Evolutionary conservation across 2,329 filamentous ascomycete genomes (phyloP).

Genomic region (Echinosphaeria canescens): DNA sequence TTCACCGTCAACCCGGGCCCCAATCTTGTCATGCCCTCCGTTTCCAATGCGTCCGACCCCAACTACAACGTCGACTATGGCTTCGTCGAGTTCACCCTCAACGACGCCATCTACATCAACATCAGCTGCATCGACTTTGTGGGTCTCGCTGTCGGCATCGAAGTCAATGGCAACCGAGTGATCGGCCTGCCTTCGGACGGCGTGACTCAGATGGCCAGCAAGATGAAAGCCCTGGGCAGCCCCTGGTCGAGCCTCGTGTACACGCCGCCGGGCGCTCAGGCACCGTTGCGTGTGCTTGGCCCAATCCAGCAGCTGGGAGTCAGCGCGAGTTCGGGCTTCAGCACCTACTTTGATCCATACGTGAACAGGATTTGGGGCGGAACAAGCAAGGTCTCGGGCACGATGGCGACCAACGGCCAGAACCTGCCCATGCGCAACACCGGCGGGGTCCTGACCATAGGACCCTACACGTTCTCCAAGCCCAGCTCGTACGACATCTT

Average conservation of each 20-base stretch:
- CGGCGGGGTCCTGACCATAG: slow-evolving; percentile 15
- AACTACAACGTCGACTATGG: slow-evolving; percentile 29
- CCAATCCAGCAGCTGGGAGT: slow-evolving; percentile 20
- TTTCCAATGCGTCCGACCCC: slow-evolving; percentile 36
- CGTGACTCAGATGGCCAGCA: slow-evolving; percentile 28
- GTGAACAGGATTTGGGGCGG: slow-evolving; percentile 21
- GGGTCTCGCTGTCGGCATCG: slow-evolving; percentile 24
- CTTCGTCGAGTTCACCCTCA: slow-evolving; percentile 41
- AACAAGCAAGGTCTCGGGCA: slow-evolving; percentile 10
- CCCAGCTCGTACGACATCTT: slow-evolving; percentile 43
- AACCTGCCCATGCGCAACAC: slow-evolving; percentile 18
- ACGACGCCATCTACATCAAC: slow-evolving; percentile 36
- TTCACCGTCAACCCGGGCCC: slow-evolving; percentile 45
- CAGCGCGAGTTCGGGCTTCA: slow-evolving; percentile 19
- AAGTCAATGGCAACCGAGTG: slow-evolving; percentile 24
- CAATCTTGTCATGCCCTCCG: slow-evolving; percentile 42
- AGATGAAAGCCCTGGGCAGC: slow-evolving; percentile 29
- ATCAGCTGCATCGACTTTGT: slow-evolving; percentile 50
- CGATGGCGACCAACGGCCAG: slow-evolving; percentile 16
- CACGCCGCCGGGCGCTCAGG: slow-evolving; percentile 4
- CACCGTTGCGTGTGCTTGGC: slow-evolving; percentile 17
- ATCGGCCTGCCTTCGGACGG: slow-evolving; percentile 34
- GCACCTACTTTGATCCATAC: slow-evolving; percentile 18
- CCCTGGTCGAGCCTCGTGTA: slow-evolving; percentile 38
- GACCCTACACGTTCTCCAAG: slow-evolving; percentile 22